Evolutionary conservation across 2,329 filamentous ascomycete genomes (phyloP).

Genomic region (Myriosclerotinia duriaeana): DNA sequence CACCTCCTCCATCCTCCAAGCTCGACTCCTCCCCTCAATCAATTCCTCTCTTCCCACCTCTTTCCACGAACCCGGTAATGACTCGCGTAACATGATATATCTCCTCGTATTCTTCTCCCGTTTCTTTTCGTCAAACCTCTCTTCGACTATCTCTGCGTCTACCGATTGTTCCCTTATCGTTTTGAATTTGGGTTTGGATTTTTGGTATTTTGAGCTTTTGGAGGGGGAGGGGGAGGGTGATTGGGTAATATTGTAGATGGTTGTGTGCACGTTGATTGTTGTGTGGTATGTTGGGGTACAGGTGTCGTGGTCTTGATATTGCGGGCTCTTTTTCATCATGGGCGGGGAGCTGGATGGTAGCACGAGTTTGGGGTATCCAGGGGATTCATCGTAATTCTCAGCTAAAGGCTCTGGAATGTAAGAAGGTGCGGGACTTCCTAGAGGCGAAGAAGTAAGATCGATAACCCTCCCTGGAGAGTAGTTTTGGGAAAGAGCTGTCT

Average conservation of each 20-base stretch:
- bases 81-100: conserved; percentile 21
- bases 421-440: background rate
- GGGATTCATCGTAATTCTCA: background rate
- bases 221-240: conserved; percentile 7
- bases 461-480: conserved; percentile 8
- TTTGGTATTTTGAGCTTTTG: background rate
- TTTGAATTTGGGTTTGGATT: background rate
- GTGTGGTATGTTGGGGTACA: conserved; percentile 8
- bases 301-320: background rate
- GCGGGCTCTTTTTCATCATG: background rate
- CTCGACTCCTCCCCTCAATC: conserved; percentile 22
- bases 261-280: conserved; percentile 9
- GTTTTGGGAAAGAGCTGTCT: conserved; percentile 15
- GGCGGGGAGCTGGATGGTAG: conserved; percentile 6
- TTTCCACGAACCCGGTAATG: conserved; percentile 20
- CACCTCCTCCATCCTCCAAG: conserved; percentile 22
- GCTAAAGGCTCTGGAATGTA: background rate
- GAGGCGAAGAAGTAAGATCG: conserved; percentile 17
- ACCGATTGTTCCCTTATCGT: conserved; percentile 4
- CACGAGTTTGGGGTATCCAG: conserved; percentile 6
- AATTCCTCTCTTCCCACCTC: conserved; percentile 16
- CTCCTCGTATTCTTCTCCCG: conserved; percentile 1
- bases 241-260: conserved; percentile 15
- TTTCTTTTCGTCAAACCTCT: background rate
- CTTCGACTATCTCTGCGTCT: conserved; percentile 5